Evolutionary conservation across 2,329 filamentous ascomycete genomes (phyloP).

Genomic region (Calonectria henricotiae): DNA sequence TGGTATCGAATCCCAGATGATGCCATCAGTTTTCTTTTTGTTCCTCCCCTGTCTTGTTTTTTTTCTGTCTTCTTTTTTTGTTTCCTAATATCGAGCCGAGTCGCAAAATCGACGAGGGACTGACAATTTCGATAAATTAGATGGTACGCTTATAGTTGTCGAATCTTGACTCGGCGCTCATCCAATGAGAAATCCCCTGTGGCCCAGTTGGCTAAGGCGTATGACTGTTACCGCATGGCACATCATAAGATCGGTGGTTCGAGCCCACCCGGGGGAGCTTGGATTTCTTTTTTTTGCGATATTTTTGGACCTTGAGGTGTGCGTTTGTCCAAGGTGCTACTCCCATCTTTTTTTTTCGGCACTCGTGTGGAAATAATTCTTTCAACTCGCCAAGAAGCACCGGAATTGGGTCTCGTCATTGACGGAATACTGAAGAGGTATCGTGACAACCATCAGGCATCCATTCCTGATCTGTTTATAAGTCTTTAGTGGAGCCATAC

Average conservation of each 20-base stretch:
- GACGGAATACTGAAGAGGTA: too few relatives aligned
- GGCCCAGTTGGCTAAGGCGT: constrained; percentile 73
- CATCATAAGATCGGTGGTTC: constrained; percentile 34
- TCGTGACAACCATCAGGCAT: neutral
- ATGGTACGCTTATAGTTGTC: neutral
- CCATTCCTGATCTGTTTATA: neutral
- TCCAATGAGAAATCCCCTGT: constrained; percentile 51
- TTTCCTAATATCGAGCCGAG: too few relatives aligned
- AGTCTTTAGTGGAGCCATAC: neutral
- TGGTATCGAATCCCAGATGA: too few relatives aligned
- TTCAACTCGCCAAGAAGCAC: too few relatives aligned
- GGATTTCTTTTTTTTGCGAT: neutral
- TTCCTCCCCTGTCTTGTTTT: too few relatives aligned
- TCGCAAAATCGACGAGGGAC: too few relatives aligned
- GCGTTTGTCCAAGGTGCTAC: neutral
- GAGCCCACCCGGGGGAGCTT: constrained; percentile 32
- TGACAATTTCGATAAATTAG: too few relatives aligned
- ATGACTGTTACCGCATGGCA: constrained; percentile 67
- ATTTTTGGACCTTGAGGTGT: neutral
- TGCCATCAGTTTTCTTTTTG: too few relatives aligned
- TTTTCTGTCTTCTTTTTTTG: too few relatives aligned
- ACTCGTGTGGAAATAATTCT: neutral
- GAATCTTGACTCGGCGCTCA: neutral
- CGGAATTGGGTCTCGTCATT: too few relatives aligned
- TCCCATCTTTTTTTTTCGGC: too few relatives aligned